Percentiles rank a stretch among this genome's conserved stretches.
These are phyloP conservation scores for Luffa acutangula DNA, from an alignment of 306 rosid species.

Conservation along the genomic window DNA sequence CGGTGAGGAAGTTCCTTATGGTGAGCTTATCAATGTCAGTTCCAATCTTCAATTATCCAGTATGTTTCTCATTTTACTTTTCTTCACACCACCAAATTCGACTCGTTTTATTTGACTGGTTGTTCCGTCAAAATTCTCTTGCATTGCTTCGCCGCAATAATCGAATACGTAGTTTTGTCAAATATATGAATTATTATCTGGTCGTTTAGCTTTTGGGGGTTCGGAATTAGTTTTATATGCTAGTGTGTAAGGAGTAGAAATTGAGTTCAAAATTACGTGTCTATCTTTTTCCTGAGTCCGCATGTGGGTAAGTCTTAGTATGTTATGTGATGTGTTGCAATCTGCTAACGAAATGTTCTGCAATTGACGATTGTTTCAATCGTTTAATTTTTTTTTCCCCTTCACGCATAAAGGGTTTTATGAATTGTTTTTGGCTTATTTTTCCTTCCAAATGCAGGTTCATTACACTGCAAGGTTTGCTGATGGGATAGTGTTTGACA, in stretches of 20 bases:
- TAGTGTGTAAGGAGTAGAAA: background rate
- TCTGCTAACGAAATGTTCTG: background rate
- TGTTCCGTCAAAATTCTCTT: background rate
- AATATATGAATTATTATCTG: background rate
- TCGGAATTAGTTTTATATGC: background rate
- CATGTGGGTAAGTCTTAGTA: background rate
- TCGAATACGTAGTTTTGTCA: background rate
- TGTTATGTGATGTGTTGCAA: background rate
- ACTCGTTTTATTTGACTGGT: background rate
- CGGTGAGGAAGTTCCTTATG: conserved; percentile 62
- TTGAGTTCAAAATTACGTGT: background rate
- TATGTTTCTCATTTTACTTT: background rate
- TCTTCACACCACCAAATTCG: background rate
- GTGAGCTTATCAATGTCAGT: conserved; percentile 77
- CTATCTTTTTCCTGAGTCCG: background rate
- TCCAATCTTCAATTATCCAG: background rate
- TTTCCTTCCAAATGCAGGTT: conserved; percentile 26
- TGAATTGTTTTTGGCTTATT: background rate
- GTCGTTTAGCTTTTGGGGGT: background rate
- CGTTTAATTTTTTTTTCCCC: background rate
- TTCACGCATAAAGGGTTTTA: background rate
- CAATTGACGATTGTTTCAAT: background rate
- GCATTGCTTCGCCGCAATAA: background rate
- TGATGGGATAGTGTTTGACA: conserved; percentile 82
- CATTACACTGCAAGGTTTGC: conserved; percentile 86